Base-by-base conservation (phyloP, 2,329 filamentous ascomycete species). In the Aspergillus sergii region DNA sequence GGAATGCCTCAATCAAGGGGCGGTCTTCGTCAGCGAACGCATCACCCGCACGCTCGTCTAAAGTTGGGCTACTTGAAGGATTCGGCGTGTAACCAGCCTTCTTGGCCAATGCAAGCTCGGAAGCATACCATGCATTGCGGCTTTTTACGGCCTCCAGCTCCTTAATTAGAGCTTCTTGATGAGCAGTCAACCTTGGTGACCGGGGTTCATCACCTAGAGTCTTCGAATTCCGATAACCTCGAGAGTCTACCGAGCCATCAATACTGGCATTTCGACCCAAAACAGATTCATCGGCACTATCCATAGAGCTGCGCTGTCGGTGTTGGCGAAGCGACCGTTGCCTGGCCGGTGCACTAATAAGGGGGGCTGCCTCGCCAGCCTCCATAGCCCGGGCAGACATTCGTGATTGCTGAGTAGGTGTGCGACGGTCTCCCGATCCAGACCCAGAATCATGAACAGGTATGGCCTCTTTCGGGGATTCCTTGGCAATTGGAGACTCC, bases 91-190 rank as follows among this genome's bases (percentile, higher is more conserved):
- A 99, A 6, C 95, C 95, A 46, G 92, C 88, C 78, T 97, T 97
- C 57, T 91, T 89, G 8, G 95, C 96, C 66, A 99, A 83, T 62
- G 96, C 93, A 53, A 99, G 83, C 78, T 99, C 95, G 0, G 94
- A 97, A 9, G 93, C 93, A 77, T 96, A 97, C 95, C 95, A 99
- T 0, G 94, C 94, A 78, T 97, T 98, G 58, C 91, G 88, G 73
- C 91, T 95, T 72, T 92, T 92, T 4, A 90, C 86, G 10, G 88
- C 85, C 74, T 99, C 94, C 2, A 99, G 84, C 75, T 99, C 95
- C 75, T 95, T 94, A 16, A 92, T 83, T 14, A 97, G 78, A 0
- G 91, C 89, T 66, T 86, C 87, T 65, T 83, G 81, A 57, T 83
- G 68, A 70, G 80, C 73, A 4, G 77, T 82, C 45, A 83, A 66